Conservation (phyloP, 108 stramenopile genomes). For the Skeletonema tropicum region DNA sequence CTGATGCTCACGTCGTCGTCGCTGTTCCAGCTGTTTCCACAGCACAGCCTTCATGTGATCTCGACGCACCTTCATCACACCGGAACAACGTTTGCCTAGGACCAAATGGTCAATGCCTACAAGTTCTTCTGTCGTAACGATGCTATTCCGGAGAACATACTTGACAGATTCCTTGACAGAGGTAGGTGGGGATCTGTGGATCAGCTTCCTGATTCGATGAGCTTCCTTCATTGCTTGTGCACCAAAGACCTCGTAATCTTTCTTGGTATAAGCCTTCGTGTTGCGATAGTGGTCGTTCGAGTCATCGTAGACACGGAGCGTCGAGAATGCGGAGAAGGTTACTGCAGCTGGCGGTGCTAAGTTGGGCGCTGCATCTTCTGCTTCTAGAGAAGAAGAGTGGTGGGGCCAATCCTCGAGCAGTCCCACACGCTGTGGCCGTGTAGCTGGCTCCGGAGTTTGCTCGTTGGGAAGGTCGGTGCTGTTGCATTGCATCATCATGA, state of each 20-base stretch:
- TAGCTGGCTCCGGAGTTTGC: neutral
- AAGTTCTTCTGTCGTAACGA: neutral
- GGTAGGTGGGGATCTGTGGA: neutral
- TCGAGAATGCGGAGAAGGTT: neutral
- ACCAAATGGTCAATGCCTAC: constrained; percentile 1
- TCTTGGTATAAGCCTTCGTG: neutral
- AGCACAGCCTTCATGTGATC: neutral
- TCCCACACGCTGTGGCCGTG: neutral
- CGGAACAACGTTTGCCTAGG: neutral
- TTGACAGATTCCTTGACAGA: neutral
- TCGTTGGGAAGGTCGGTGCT: neutral
- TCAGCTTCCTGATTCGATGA: neutral
- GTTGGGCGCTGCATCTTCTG: neutral
- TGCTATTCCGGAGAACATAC: neutral
- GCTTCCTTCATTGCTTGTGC: neutral
- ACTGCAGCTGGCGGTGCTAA: neutral
- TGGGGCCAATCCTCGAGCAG: neutral
- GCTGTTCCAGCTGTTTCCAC: neutral
- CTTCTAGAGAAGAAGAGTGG: neutral
- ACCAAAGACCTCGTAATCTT: neutral
- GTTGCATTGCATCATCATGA: neutral
- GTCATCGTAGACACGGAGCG: neutral
- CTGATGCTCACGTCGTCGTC: neutral
- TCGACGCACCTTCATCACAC: neutral
- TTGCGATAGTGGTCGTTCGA: neutral